Evolutionary conservation across 116 monocot species (phyloP), one percentile per base, ranked within the genome.

Genomic region (Iris pallida): DNA sequence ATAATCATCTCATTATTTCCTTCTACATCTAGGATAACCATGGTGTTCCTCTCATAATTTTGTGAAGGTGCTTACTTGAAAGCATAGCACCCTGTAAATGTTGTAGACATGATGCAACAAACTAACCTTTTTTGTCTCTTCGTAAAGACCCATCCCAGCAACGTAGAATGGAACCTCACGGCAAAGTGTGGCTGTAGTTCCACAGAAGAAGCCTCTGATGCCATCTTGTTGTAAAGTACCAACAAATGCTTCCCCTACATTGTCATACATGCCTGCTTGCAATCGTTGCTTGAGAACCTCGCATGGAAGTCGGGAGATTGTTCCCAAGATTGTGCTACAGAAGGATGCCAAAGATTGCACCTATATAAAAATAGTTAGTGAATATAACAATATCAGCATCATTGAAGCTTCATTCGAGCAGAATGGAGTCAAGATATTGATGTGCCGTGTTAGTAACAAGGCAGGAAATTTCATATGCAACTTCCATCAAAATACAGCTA

Each of bases 201-300:
- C 81, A 13, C 76, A 73, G 47, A 81, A 82, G 64, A 77, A 82
- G 19, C 79, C 83, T 64, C 57, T 78, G 5, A 55, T 52, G 19
- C 78, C 82, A 52, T 82, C 78, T 63, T 78, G 70, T 12, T 49
- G 57, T 10, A 73, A 52, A 9, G 78, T 82, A 61, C 77, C 74
- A 14, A 75, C 72, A 68, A 81, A 61, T 14, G 81, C 81, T 57
- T 81, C 76, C 69, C 84, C 88, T 0, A 81, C 81, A 68, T 84
- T 88, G 62, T 84, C 73, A 55, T 75, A 88, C 1, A 88, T 59
- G 51, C 88, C 81, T 5, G 88, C 88, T 64, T 88, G 88, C 20
- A 88, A 20, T 16, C 81, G 72, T 76, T 88, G 88, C 63, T 88
- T 88, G 48, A 88, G 54, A 57, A 88, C 88, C 76, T 88, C 88